Percentiles rank a stretch among this genome's conserved stretches.
Evolutionary conservation across 176 grass and related monocot genomes (phyloP).

Genomic region (Calamus simplicifolius): DNA sequence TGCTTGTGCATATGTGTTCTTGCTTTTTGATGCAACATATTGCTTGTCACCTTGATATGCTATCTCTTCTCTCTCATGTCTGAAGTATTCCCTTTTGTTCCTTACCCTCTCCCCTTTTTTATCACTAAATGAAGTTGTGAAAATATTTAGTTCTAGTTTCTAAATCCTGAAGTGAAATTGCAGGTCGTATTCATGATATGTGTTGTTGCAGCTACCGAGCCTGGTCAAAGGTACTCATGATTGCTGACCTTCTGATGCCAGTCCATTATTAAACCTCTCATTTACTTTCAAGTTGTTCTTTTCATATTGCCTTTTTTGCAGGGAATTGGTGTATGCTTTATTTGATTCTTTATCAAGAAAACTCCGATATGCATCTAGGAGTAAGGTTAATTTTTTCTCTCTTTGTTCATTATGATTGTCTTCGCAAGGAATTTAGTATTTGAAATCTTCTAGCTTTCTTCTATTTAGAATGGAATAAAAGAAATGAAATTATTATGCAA

Average conservation of each 20-base stretch:
- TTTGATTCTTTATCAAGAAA: constrained; percentile 69
- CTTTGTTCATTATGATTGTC: background rate
- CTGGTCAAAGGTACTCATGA: constrained; percentile 51
- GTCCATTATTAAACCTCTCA: constrained; percentile 3
- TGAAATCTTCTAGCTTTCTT: too few relatives aligned
- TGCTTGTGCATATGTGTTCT: too few relatives aligned
- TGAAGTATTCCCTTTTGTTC: too few relatives aligned
- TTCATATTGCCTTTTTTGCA: constrained; percentile 25
- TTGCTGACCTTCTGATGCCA: constrained; percentile 13
- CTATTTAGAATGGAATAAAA: too few relatives aligned
- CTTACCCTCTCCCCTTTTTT: too few relatives aligned
- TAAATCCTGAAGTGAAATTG: constrained; percentile 15
- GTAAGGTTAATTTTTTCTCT: constrained; percentile 33
- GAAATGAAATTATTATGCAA: too few relatives aligned
- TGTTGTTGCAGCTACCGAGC: constrained; percentile 67
- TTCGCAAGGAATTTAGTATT: background rate
- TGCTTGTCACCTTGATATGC: too few relatives aligned
- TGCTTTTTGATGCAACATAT: too few relatives aligned
- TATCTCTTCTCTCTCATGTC: too few relatives aligned
- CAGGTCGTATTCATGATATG: constrained; percentile 91
- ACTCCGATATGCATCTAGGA: constrained; percentile 63
- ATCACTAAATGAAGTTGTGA: too few relatives aligned
- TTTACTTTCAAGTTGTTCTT: constrained; percentile 8
- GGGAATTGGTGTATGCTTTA: constrained; percentile 68
- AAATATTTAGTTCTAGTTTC: constrained; percentile 2